These are phyloP conservation scores for Eimeria falciformis DNA, from an alignment of 169 alveolate genomes.

Conservation along the genomic window DNA sequence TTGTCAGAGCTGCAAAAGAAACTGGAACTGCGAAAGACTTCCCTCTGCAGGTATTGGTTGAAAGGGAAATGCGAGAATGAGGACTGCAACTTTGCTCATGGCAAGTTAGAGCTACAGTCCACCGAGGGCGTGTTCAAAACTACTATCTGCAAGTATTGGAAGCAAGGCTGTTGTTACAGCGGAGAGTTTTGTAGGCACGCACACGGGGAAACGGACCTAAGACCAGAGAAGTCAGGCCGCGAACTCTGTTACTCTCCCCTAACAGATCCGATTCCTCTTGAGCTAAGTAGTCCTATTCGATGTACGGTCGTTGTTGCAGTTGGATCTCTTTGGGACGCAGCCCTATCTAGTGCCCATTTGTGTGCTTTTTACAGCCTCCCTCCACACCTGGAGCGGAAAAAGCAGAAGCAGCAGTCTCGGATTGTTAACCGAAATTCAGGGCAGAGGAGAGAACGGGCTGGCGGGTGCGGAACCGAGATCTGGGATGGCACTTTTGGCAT, in stretches of 20 bases:
- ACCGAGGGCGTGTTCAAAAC: slow-evolving; percentile 84
- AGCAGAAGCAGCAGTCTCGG: slow-evolving; percentile 48
- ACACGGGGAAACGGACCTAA: slow-evolving; percentile 81
- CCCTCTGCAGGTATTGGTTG: slow-evolving; percentile 77
- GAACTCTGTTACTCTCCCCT: too few relatives aligned
- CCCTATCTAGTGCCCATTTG: background rate
- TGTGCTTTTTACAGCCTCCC: slow-evolving; percentile 65
- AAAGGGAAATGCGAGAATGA: slow-evolving; percentile 78
- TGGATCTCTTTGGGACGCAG: background rate
- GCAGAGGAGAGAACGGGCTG: slow-evolving; percentile 39
- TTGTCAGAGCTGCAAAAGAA: slow-evolving; percentile 73
- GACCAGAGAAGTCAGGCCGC: slow-evolving; percentile 58
- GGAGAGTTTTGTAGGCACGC: slow-evolving; percentile 85
- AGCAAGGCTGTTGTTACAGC: slow-evolving; percentile 83
- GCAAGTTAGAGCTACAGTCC: slow-evolving; percentile 84
- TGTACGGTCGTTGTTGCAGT: background rate
- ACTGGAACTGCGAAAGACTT: slow-evolving; percentile 77
- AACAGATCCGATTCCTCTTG: background rate
- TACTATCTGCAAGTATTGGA: slow-evolving; percentile 85
- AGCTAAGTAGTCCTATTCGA: background rate
- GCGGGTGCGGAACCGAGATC: slow-evolving; percentile 2
- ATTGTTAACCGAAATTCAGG: slow-evolving; percentile 1
- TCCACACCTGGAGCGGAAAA: slow-evolving; percentile 74
- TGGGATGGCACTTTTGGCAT: background rate
- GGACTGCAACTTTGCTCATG: slow-evolving; percentile 85